Evolutionary conservation across 2,329 filamentous ascomycete genomes (phyloP).

Genomic region (Dryadomyces sulphureus): DNA sequence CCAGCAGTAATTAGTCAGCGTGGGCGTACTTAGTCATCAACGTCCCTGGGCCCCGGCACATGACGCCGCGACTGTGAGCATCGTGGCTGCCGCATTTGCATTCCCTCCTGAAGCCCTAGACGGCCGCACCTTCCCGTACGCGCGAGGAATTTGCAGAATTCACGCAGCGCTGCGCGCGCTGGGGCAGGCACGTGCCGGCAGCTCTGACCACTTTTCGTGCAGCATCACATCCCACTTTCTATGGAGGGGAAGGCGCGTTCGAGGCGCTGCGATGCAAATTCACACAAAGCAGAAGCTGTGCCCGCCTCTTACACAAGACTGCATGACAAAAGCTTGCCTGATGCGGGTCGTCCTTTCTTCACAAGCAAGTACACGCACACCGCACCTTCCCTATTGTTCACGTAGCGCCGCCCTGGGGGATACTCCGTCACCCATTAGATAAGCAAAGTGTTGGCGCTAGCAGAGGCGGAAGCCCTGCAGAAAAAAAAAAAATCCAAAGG

Average conservation of each 20-base stretch:
- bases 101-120: too few relatives aligned
- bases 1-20: background rate
- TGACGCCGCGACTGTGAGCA: too few relatives aligned
- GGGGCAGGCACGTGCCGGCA: too few relatives aligned
- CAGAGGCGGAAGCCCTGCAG: conserved; percentile 1
- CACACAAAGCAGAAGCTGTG: too few relatives aligned
- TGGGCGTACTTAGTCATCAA: background rate
- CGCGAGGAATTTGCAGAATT: too few relatives aligned
- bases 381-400: background rate
- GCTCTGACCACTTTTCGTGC: too few relatives aligned
- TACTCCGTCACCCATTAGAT: background rate
- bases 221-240: too few relatives aligned
- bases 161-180: too few relatives aligned
- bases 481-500: conserved; percentile 2
- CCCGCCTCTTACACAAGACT: background rate
- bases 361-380: background rate
- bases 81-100: too few relatives aligned
- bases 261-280: too few relatives aligned
- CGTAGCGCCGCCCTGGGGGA: background rate
- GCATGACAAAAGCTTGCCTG: background rate
- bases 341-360: background rate
- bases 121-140: too few relatives aligned
- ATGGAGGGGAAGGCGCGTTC: too few relatives aligned
- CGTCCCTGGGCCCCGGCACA: background rate
- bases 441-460: conserved; percentile 2